A percentile compares a stretch with the other conserved stretches of the same genome.
Conservation (phyloP, 441 rosid genomes). For the Euphorbia celastroides region DNA sequence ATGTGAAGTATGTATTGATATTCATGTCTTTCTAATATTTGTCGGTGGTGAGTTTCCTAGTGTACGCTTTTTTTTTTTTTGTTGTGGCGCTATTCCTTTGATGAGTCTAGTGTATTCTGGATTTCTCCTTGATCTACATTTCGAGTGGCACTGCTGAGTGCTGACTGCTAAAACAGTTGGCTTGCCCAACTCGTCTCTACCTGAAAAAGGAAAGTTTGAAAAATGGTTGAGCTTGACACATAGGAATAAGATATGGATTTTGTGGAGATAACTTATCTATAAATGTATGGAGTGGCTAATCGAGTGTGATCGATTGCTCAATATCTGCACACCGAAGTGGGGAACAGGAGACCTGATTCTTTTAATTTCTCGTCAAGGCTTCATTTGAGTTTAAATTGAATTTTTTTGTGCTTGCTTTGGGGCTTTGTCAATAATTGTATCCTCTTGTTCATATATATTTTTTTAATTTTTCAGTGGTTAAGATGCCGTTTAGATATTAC, state of each 20-base stretch:
- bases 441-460: neutral
- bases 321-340: too few relatives aligned
- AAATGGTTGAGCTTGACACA: neutral
- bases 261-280: neutral
- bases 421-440: neutral
- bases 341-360: too few relatives aligned
- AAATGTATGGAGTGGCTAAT: too few relatives aligned
- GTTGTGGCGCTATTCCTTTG: neutral
- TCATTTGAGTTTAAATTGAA: too few relatives aligned
- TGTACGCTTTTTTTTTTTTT: neutral
- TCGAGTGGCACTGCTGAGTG: neutral
- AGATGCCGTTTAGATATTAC: neutral
- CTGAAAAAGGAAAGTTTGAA: neutral
- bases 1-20: neutral
- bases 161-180: neutral
- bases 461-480: neutral
- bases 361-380: too few relatives aligned
- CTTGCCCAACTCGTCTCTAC: too few relatives aligned
- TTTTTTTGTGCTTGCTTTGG: too few relatives aligned
- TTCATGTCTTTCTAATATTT: neutral
- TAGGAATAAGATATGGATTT: too few relatives aligned
- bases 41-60: neutral
- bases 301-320: too few relatives aligned
- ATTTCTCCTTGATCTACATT: neutral
- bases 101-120: neutral